These are phyloP conservation scores for Amauroascus niger DNA, from an alignment of 2,329 filamentous ascomycete species.

Conservation along the genomic window DNA sequence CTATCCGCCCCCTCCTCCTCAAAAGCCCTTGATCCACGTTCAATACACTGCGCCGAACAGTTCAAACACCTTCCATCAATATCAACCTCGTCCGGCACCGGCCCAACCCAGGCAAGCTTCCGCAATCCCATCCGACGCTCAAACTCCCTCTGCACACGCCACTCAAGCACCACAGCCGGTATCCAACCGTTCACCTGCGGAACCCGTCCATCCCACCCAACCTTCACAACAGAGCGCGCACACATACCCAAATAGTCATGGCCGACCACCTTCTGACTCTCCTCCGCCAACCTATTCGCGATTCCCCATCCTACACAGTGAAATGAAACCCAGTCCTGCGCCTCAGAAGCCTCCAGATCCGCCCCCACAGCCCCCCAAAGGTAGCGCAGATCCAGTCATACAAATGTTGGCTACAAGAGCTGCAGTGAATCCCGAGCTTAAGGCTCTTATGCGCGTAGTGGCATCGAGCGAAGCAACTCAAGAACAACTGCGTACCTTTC, in stretches of 20 bases:
- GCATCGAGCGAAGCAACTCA: constrained; percentile 42
- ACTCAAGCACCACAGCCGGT: constrained; percentile 11
- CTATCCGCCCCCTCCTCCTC: constrained; percentile 13
- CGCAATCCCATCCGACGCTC: constrained; percentile 20
- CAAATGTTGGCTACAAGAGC: constrained; percentile 45
- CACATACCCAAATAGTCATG: not conserved
- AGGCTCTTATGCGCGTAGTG: constrained; percentile 44
- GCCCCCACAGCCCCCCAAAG: constrained; percentile 29
- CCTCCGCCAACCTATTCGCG: constrained; percentile 7
- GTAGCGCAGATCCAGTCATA: constrained; percentile 43
- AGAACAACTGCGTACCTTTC: constrained; percentile 42
- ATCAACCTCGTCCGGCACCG: constrained; percentile 29
- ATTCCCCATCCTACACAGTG: constrained; percentile 9
- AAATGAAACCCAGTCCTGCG: constrained; percentile 8
- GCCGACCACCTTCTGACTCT: constrained; percentile 1
- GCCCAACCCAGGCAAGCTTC: constrained; percentile 20
- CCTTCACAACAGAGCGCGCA: not conserved
- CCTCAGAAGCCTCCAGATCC: constrained; percentile 20
- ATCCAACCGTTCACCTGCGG: not conserved
- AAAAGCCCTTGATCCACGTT: constrained; percentile 37
- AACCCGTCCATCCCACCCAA: not conserved
- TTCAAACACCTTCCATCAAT: constrained; percentile 34
- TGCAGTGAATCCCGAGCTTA: constrained; percentile 41
- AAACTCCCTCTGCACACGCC: constrained; percentile 20
- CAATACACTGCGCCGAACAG: constrained; percentile 35